These are phyloP conservation scores for Achlya hypogyna DNA, from an alignment of 352 stramenopile genomes.

Conservation along the genomic window DNA sequence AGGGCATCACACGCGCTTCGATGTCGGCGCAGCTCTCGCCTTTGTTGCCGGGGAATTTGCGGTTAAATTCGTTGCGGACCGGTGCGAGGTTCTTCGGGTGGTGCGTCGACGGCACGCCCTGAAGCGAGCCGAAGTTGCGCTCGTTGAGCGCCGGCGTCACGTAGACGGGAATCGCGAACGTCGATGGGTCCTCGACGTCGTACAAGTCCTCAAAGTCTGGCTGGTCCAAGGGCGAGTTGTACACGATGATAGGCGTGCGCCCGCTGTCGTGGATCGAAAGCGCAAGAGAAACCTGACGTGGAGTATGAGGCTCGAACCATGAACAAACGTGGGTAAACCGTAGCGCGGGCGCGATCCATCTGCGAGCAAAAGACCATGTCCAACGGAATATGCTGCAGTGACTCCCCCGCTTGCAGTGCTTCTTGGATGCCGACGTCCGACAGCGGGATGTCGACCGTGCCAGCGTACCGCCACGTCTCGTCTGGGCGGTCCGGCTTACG, in stretches of 20 bases:
- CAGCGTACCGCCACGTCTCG: conserved; percentile 75
- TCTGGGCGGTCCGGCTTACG: conserved; percentile 58
- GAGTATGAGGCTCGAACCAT: neutral
- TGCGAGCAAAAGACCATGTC: conserved; percentile 81
- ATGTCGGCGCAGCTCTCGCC: conserved; percentile 77
- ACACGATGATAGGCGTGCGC: conserved; percentile 71
- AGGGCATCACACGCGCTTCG: conserved; percentile 62
- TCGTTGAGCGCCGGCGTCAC: conserved; percentile 71
- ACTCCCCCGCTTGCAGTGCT: conserved; percentile 64
- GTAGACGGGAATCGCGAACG: conserved; percentile 75
- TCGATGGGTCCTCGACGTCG: conserved; percentile 53
- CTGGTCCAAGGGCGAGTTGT: conserved; percentile 59
- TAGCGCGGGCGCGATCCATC: conserved; percentile 71
- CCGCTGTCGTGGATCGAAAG: conserved; percentile 73
- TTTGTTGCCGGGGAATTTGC: conserved; percentile 67
- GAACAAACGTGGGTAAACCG: conserved; percentile 16
- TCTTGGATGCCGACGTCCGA: conserved; percentile 78
- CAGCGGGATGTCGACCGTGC: conserved; percentile 74
- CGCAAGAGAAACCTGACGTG: conserved; percentile 41
- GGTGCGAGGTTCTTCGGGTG: conserved; percentile 69
- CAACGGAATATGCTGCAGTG: conserved; percentile 64
- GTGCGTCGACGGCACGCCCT: conserved; percentile 60
- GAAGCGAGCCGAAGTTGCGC: conserved; percentile 74
- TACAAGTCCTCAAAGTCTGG: conserved; percentile 62
- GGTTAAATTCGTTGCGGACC: conserved; percentile 73